A percentile compares a stretch with the other conserved stretches of the same genome.
Evolutionary conservation across 2,329 filamentous ascomycete species (phyloP).

Genomic region (Penicillium rolfsii): DNA sequence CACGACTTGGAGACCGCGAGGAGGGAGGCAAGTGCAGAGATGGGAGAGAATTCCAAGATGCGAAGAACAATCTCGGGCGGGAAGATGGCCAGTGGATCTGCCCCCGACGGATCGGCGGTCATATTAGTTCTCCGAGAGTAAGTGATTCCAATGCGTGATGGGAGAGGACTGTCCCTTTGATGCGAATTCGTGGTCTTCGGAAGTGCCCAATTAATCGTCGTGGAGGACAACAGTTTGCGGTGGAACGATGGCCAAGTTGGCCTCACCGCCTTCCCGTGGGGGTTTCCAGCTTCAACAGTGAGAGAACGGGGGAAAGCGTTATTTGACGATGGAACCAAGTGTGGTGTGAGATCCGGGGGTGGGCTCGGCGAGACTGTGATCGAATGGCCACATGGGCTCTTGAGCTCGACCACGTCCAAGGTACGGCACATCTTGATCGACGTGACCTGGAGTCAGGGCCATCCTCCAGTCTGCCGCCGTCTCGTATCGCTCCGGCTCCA

Average conservation of each 20-base stretch:
- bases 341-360: constrained; percentile 45
- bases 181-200: too few relatives aligned
- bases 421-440: constrained; percentile 56
- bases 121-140: constrained; percentile 28
- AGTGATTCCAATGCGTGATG: background rate
- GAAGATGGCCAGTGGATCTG: constrained; percentile 37
- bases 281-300: background rate
- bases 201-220: too few relatives aligned
- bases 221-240: background rate
- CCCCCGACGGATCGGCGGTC: constrained; percentile 14
- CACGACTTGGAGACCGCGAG: constrained; percentile 42
- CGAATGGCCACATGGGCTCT: constrained; percentile 57
- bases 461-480: constrained; percentile 61
- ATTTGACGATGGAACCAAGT: constrained; percentile 42
- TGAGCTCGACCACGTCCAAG: constrained; percentile 53
- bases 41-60: constrained; percentile 44
- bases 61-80: constrained; percentile 48
- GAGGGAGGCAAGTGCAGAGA: constrained; percentile 42
- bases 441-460: constrained; percentile 57
- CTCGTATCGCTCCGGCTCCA: constrained; percentile 57
- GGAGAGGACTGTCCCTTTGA: too few relatives aligned
- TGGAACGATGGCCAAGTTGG: background rate
- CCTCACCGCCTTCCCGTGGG: background rate
- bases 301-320: constrained; percentile 3
- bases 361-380: constrained; percentile 37